Evolutionary conservation across 129 eudicot genomes (phyloP).

Genomic region (Flaveria ramosissima): DNA sequence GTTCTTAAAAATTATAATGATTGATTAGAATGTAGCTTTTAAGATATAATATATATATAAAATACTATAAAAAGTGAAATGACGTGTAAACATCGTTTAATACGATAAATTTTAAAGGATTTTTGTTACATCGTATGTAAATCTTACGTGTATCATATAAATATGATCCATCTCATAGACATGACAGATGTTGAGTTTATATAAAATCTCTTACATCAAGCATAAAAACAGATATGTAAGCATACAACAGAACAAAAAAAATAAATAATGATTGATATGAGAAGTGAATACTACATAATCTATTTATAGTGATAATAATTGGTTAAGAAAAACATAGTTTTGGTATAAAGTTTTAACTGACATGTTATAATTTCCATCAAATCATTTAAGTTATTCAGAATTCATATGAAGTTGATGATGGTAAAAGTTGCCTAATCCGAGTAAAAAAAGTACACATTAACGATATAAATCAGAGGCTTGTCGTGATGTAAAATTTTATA

Average conservation of each 20-base stretch:
- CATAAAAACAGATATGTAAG: background rate
- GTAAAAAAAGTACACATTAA: background rate
- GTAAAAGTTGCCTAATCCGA: background rate
- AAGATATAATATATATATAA: background rate
- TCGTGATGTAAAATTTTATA: background rate
- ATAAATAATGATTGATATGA: background rate
- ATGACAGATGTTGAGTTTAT: background rate
- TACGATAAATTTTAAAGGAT: background rate
- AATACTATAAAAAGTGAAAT: background rate
- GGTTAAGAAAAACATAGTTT: background rate
- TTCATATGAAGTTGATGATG: slow-evolving; percentile 3
- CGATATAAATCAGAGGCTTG: background rate
- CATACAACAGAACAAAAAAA: background rate
- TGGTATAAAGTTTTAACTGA: background rate
- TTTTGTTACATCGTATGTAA: background rate
- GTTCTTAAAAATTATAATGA: background rate
- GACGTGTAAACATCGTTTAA: too few species aligned
- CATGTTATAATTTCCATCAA: background rate
- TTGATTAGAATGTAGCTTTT: background rate
- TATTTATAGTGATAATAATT: background rate
- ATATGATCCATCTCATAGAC: too few species aligned
- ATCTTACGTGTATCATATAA: background rate
- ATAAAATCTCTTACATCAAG: background rate
- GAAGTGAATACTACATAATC: background rate
- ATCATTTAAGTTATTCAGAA: background rate